Evolutionary conservation across 2,329 filamentous ascomycete genomes (phyloP).

Genomic region (Dactylellina haptotyla): DNA sequence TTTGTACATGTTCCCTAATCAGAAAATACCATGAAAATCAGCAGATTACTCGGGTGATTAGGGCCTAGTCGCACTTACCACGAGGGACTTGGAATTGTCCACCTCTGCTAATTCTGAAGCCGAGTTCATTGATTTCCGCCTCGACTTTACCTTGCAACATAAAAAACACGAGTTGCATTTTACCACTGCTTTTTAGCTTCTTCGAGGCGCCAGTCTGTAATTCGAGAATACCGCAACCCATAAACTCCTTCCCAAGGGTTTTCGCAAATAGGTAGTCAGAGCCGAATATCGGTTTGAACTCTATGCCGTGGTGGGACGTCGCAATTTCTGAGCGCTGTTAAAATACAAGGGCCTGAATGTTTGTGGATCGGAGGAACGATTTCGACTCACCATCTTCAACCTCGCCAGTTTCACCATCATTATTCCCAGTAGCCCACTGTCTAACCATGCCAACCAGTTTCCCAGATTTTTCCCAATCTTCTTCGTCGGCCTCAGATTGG

Average conservation of each 20-base stretch:
- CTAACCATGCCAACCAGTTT: constrained; percentile 54
- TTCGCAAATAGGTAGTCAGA: constrained; percentile 73
- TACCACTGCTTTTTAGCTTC: constrained; percentile 87
- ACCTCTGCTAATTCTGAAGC: constrained; percentile 84
- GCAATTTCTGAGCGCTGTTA: constrained; percentile 43
- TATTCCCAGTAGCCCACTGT: constrained; percentile 30
- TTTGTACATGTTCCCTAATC: constrained; percentile 87
- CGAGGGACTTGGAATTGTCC: constrained; percentile 94
- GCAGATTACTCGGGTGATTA: background rate
- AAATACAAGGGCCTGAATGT: background rate
- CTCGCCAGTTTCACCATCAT: constrained; percentile 36
- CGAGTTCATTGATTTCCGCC: constrained; percentile 78
- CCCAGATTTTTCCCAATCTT: constrained; percentile 59
- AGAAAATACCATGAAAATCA: constrained; percentile 5
- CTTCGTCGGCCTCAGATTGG: constrained; percentile 59
- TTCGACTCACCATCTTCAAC: constrained; percentile 55
- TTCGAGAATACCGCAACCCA: constrained; percentile 90
- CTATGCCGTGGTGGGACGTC: constrained; percentile 40
- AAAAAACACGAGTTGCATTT: constrained; percentile 98
- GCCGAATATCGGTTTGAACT: constrained; percentile 50
- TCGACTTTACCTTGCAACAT: constrained; percentile 83
- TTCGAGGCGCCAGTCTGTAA: constrained; percentile 85
- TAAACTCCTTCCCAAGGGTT: constrained; percentile 82
- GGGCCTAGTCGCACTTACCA: constrained; percentile 70
- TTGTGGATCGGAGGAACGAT: constrained; percentile 32